These are phyloP conservation scores for Paraurostyla sp. DNA, from an alignment of 73 alveolate species.

Conservation along the genomic window DNA sequence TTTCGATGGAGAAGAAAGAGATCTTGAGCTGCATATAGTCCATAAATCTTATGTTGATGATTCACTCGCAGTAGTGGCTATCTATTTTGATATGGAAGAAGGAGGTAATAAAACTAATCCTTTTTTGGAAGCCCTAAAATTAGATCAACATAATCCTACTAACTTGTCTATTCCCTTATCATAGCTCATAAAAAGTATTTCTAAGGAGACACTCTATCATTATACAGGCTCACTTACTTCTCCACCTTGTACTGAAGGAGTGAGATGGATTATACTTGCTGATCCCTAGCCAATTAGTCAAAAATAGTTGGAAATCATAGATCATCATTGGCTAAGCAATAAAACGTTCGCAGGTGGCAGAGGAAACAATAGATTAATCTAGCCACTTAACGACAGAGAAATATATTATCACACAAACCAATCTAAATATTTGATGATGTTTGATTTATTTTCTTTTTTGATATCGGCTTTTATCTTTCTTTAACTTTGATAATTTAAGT, in stretches of 20 bases:
- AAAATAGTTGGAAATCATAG: slow-evolving; percentile 65
- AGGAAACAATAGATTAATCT: slow-evolving; percentile 79
- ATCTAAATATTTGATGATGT: no score
- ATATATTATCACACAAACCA: no score
- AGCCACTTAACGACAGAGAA: slow-evolving; percentile 66
- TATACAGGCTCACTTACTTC: slow-evolving; percentile 82
- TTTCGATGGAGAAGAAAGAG: slow-evolving; percentile 74
- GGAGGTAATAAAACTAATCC: neutral
- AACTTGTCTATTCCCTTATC: no score
- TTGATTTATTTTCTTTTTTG: no score
- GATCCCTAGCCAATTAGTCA: slow-evolving; percentile 64
- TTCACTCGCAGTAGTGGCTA: neutral
- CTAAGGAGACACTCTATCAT: slow-evolving; percentile 37
- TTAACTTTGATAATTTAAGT: no score
- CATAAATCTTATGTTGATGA: slow-evolving; percentile 2
- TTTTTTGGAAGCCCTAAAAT: neutral
- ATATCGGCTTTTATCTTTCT: no score
- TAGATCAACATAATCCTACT: neutral
- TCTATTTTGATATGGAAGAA: neutral
- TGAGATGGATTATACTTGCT: slow-evolving; percentile 70
- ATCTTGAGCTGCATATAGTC: slow-evolving; percentile 89
- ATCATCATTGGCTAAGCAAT: slow-evolving; percentile 26
- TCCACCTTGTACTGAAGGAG: slow-evolving; percentile 76
- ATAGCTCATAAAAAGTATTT: neutral
- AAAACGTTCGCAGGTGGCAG: slow-evolving; percentile 60